A percentile compares a stretch with the other conserved stretches of the same genome.
Evolutionary conservation across 345 rosid species (phyloP).

Genomic region (Eutrema heterophyllum): DNA sequence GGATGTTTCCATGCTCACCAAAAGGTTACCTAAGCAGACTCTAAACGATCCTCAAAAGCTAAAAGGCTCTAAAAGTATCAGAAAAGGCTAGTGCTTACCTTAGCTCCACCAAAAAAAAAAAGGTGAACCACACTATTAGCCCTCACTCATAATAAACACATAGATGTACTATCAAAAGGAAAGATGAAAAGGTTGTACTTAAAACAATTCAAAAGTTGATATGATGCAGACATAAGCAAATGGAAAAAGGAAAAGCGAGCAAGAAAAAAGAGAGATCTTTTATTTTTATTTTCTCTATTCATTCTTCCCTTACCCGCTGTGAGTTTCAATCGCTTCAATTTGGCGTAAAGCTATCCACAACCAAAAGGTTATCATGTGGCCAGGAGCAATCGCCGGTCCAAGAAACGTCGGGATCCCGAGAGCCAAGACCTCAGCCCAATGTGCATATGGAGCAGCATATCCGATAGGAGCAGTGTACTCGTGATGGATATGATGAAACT

Average conservation of each 20-base stretch:
- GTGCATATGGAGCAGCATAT: constrained; percentile 71
- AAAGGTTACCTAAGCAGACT: background rate
- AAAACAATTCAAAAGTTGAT: constrained; percentile 15
- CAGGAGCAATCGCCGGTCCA: constrained; percentile 81
- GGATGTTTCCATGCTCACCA: background rate
- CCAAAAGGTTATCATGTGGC: constrained; percentile 81
- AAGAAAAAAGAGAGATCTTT: background rate
- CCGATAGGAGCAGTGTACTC: constrained; percentile 73
- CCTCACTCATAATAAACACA: background rate
- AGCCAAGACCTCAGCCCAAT: constrained; percentile 75
- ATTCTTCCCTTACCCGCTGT: constrained; percentile 54
- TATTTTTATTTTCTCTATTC: background rate
- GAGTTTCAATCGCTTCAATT: constrained; percentile 79
- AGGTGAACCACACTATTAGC: constrained; percentile 4
- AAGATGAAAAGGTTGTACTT: background rate
- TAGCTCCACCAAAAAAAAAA: constrained; percentile 7
- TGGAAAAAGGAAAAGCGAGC: background rate
- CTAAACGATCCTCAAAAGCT: constrained; percentile 5
- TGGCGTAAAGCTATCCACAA: constrained; percentile 80
- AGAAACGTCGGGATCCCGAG: constrained; percentile 80
- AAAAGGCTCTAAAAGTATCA: background rate
- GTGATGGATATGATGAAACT: constrained; percentile 69
- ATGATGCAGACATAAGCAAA: background rate
- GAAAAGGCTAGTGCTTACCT: constrained; percentile 17
- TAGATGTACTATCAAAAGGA: background rate